Conservation (phyloP, 2,329 filamentous ascomycete genomes). For the Colletotrichum sp. region DNA sequence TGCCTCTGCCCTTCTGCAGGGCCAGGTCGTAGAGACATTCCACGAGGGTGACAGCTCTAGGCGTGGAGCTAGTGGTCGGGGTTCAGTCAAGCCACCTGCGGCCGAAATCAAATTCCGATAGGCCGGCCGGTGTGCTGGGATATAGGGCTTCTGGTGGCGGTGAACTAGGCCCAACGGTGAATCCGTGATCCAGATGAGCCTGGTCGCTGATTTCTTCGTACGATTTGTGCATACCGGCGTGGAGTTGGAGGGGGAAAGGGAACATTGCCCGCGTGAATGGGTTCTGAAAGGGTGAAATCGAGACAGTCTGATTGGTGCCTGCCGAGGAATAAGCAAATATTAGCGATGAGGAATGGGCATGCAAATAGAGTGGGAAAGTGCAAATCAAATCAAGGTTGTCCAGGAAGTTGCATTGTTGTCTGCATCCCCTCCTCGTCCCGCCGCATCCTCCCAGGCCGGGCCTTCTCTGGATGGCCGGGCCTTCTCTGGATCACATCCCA, state of each 20-base stretch:
- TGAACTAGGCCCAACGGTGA: background rate
- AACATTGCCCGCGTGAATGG: background rate
- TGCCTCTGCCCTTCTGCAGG: background rate
- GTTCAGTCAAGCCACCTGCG: background rate
- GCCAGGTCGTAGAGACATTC: background rate
- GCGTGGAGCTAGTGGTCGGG: background rate
- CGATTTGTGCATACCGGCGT: slow-evolving; percentile 2
- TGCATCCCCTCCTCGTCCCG: background rate
- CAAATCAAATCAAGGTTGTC: background rate
- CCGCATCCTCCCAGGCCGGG: background rate
- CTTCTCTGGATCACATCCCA: background rate
- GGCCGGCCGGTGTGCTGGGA: background rate
- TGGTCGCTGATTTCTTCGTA: background rate
- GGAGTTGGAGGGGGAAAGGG: background rate
- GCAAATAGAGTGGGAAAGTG: background rate
- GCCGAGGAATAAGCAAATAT: background rate
- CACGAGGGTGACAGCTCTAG: background rate
- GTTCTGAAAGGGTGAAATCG: background rate
- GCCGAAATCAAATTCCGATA: background rate
- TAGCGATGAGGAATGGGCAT: background rate
- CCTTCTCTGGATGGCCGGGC: background rate
- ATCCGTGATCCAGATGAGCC: background rate
- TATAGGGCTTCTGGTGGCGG: background rate
- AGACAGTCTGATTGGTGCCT: background rate
- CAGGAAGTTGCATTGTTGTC: background rate